Evolutionary conservation across 495 filamentous ascomycete genomes (phyloP), one percentile per base, ranked within the genome.

Genomic region (Lophium mytilinum): DNA sequence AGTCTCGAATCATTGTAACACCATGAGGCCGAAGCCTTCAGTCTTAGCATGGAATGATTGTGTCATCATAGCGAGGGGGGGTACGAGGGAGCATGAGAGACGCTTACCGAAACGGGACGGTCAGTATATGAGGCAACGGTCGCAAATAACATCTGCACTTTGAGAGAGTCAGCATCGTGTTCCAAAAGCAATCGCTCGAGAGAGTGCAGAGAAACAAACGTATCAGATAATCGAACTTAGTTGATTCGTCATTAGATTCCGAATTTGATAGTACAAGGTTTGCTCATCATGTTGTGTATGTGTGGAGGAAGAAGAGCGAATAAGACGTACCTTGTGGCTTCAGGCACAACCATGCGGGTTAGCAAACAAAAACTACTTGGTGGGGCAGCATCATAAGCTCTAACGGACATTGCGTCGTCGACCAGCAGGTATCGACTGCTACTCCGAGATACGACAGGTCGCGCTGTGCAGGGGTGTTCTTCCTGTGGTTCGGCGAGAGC

Each of bases 21-120:
- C 83, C 83, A 90, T 83, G 78, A 80, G 74, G 67, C 69, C 43
- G 68, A 58, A 57, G 45, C 73, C 81, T 86, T 95, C 87, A 83
- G 89, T 73, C 77, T 90, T 91, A 91, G 88, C 88, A 91, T 90
- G 87, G 86, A 90, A 87, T 77, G 82, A 78, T 78, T 71, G 75
- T 76, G 71, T 80, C 83, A 87, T 90, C 86, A 88, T 78, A 72
- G 74, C 21, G 36, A 18, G 41, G 49, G 33, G 9, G 19, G n/a
- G 5, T 33, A 60, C 43, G 48, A 65, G 72, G 64, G 43, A 57
- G 35, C 48, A 47, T 24, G 17, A 39, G 64, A 67, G 59, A n/a
- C 40, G 55, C 61, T 71, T 71, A 59, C 52, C 40, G n/a, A 43
- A 43, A 43, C 2, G 36, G 30, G 3, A 21, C 12, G 11, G 37